A percentile compares a stretch with the other conserved stretches of the same genome.
These are phyloP conservation scores for Verticillium alfalfae DNA, from an alignment of 2,329 filamentous ascomycete genomes.

Conservation along the genomic window DNA sequence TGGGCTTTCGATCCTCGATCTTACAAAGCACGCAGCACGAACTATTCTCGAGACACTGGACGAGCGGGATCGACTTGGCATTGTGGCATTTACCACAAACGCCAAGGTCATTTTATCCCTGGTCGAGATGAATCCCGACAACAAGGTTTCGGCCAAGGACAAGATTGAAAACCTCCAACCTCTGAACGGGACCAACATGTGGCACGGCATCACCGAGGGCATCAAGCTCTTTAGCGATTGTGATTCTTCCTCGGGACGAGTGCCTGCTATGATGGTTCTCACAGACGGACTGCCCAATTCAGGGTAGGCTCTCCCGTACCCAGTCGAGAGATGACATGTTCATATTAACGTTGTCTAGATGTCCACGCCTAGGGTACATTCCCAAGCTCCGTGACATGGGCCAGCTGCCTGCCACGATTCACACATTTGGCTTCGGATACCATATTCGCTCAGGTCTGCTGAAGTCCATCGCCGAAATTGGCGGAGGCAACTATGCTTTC, in stretches of 20 bases:
- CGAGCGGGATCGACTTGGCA: constrained; percentile 48
- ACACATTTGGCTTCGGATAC: constrained; percentile 52
- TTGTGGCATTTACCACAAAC: constrained; percentile 46
- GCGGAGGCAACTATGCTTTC: constrained; percentile 53
- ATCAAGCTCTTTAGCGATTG: constrained; percentile 37
- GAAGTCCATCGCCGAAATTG: constrained; percentile 54
- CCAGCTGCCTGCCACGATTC: constrained; percentile 34
- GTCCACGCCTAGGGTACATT: constrained; percentile 47
- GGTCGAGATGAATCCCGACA: constrained; percentile 35
- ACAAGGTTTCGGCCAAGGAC: constrained; percentile 35
- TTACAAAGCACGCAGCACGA: constrained; percentile 53
- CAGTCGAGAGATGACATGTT: too few species aligned
- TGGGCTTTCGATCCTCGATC: constrained; percentile 50
- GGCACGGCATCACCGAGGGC: constrained; percentile 49
- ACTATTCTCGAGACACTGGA: constrained; percentile 53
- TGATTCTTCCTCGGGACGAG: constrained; percentile 21
- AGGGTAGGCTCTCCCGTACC: constrained; percentile 6
- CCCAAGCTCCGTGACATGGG: constrained; percentile 40
- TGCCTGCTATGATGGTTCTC: constrained; percentile 46
- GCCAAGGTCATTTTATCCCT: constrained; percentile 40
- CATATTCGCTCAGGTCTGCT: constrained; percentile 44
- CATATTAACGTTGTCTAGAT: constrained; percentile 19
- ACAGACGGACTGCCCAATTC: constrained; percentile 52
- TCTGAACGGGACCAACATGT: constrained; percentile 45
- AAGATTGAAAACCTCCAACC: constrained; percentile 37